phyloP scores from a whole-genome alignment of 345 rosid species.

The Anacardium occidentale region DNA sequence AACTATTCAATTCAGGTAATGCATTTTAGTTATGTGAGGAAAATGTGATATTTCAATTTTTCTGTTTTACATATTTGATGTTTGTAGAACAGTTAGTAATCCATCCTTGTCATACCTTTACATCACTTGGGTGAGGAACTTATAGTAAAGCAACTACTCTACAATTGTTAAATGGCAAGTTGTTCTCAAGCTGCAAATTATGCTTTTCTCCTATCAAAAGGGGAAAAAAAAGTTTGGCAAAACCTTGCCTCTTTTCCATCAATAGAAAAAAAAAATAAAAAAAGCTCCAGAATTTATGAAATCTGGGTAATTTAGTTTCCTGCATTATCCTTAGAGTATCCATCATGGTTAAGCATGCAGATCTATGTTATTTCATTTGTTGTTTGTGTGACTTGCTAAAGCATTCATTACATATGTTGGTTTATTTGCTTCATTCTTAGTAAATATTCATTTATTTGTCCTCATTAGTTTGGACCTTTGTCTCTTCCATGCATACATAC shows the following conservation, averaged over 20 bases:
- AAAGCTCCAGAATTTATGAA: too few relatives aligned
- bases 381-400: background rate
- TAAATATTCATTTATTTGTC: background rate
- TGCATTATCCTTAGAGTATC: too few relatives aligned
- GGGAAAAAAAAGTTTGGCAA: too few relatives aligned
- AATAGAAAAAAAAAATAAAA: too few relatives aligned
- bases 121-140: background rate
- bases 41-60: background rate
- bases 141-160: background rate
- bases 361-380: too few relatives aligned
- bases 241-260: too few relatives aligned
- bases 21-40: background rate
- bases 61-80: background rate
- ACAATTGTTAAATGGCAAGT: too few relatives aligned
- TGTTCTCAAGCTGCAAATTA: background rate
- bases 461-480: background rate
- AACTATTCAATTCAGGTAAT: constrained; percentile 72
- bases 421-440: background rate
- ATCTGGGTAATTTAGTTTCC: too few relatives aligned
- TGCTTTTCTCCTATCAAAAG: background rate
- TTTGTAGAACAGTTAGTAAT: background rate
- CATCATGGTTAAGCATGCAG: too few relatives aligned
- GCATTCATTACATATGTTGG: background rate
- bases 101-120: background rate
- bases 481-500: background rate